Evolutionary conservation across 306 rosid genomes (phyloP).

Genomic region (Coriaria nepalensis): DNA sequence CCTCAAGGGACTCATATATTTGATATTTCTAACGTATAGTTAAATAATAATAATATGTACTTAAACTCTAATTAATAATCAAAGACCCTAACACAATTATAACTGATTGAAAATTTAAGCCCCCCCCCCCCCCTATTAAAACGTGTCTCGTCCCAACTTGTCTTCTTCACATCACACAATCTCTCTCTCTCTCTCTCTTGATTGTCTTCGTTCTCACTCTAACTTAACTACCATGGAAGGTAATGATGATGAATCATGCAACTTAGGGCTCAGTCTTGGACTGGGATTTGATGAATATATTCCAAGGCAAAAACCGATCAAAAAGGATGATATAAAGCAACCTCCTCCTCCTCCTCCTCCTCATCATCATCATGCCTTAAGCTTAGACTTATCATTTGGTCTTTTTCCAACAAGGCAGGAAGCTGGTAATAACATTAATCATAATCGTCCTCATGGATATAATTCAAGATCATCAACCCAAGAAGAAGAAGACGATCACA

Average conservation of each 20-base stretch:
- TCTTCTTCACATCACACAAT: constrained; percentile 1
- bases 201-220: neutral
- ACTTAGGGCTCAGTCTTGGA: constrained; percentile 39
- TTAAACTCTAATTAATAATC: neutral
- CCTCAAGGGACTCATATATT: no score
- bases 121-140: constrained; percentile 3
- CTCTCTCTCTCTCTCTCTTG: constrained; percentile 3
- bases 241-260: constrained; percentile 14
- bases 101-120: constrained; percentile 13
- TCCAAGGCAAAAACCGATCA: constrained; percentile 15
- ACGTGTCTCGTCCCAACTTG: neutral
- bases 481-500: neutral
- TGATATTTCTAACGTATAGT: neutral
- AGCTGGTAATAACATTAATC: constrained; percentile 2
- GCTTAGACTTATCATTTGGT: constrained; percentile 24
- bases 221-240: constrained; percentile 33
- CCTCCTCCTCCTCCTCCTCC: constrained; percentile 11
- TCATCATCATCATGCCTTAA: neutral
- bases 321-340: constrained; percentile 8
- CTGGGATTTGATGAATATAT: constrained; percentile 37
- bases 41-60: constrained; percentile 3
- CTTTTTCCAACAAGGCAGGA: constrained; percentile 28
- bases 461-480: no score
- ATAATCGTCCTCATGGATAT: neutral
- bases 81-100: constrained; percentile 5